Percentiles rank a stretch among this genome's conserved stretches.
Evolutionary conservation across 1,284 basidiomycete species (phyloP).

Genomic region (Phlebopus sp.): DNA sequence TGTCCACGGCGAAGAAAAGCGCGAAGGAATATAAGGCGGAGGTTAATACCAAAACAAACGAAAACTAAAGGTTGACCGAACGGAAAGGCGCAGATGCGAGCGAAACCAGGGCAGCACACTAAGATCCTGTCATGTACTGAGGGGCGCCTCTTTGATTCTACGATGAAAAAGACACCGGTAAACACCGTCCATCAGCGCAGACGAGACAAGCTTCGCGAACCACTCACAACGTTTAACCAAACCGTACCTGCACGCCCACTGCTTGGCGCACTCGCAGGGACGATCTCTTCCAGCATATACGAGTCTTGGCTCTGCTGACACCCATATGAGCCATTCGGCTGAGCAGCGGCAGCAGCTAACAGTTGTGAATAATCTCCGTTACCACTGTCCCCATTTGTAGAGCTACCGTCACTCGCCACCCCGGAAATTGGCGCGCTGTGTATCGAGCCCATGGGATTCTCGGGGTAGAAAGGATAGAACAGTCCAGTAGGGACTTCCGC

Average conservation of each 20-base stretch:
- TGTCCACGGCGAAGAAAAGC: slow-evolving; percentile 12
- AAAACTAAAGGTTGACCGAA: background rate
- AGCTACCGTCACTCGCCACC: slow-evolving; percentile 17
- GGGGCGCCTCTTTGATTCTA: slow-evolving; percentile 26
- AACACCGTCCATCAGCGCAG: slow-evolving; percentile 29
- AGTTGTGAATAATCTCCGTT: slow-evolving; percentile 48
- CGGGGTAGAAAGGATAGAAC: slow-evolving; percentile 75
- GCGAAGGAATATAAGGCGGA: slow-evolving; percentile 1
- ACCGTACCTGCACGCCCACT: slow-evolving; percentile 33
- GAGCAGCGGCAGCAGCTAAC: slow-evolving; percentile 53
- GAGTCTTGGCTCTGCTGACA: slow-evolving; percentile 53
- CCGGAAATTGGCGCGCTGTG: slow-evolving; percentile 17
- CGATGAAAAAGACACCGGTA: slow-evolving; percentile 4
- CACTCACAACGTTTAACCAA: slow-evolving; percentile 42
- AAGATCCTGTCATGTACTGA: slow-evolving; percentile 24
- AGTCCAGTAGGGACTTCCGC: slow-evolving; percentile 62
- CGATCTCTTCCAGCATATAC: slow-evolving; percentile 66
- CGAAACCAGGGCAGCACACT: background rate
- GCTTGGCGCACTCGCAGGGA: slow-evolving; percentile 31
- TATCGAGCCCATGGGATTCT: slow-evolving; percentile 38
- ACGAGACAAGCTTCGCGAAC: slow-evolving; percentile 27
- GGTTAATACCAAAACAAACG: background rate
- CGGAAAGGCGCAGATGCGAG: background rate
- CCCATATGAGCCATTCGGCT: slow-evolving; percentile 46
- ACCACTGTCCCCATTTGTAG: slow-evolving; percentile 20